phyloP scores from a whole-genome alignment of 169 alveolate species.

The Plasmodium gonderi region DNA sequence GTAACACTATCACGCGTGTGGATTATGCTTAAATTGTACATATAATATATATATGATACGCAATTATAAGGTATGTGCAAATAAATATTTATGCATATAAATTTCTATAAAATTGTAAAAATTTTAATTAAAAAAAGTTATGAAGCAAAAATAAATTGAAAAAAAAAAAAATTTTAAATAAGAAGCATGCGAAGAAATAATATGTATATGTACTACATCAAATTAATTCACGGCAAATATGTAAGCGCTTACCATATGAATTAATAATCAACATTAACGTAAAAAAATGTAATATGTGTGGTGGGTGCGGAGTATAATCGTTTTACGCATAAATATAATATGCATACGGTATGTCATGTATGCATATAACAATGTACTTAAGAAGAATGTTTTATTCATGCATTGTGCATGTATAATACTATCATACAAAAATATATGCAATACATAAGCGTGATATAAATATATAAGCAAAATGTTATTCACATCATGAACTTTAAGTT shows the following conservation, averaged over 20 bases:
- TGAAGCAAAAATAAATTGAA: constrained; percentile 16
- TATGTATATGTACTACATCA: constrained; percentile 11
- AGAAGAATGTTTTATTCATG: background rate
- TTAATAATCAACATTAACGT: background rate
- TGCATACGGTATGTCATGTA: background rate
- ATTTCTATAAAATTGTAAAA: constrained; percentile 22
- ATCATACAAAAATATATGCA: constrained; percentile 1
- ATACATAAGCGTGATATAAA: constrained; percentile 2
- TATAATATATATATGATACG: background rate
- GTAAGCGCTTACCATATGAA: constrained; percentile 17
- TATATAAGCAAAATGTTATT: background rate
- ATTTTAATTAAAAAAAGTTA: constrained; percentile 38
- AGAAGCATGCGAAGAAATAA: background rate
- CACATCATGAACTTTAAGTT: background rate
- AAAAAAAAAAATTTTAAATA: constrained; percentile 17
- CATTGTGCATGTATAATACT: background rate
- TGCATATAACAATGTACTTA: too few species aligned
- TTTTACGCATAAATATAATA: constrained; percentile 10
- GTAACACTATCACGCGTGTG: background rate
- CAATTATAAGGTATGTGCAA: background rate
- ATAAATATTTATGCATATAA: background rate
- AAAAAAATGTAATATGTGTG: background rate
- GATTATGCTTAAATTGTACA: background rate
- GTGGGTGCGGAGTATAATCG: background rate
- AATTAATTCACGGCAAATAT: constrained; percentile 6